A percentile compares a stretch with the other conserved stretches of the same genome.
phyloP scores from a whole-genome alignment of 208 protist genomes.

The Acanthamoeba quina region DNA sequence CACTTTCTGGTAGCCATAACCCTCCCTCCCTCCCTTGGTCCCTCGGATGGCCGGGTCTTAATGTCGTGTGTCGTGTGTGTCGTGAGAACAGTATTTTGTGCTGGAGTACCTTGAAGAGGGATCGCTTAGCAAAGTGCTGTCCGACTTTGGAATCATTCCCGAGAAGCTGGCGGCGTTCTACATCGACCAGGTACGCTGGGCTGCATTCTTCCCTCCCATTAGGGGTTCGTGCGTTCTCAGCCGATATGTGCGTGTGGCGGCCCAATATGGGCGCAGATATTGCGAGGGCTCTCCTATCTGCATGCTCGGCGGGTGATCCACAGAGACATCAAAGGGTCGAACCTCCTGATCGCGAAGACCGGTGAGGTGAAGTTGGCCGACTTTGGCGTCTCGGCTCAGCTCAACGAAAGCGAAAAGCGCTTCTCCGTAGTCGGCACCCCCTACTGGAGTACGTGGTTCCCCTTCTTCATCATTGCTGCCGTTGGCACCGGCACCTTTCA shows the following conservation, averaged over 20 bases:
- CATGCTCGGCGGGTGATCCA: slow-evolving; percentile 93
- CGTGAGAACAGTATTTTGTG: slow-evolving; percentile 87
- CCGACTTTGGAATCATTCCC: slow-evolving; percentile 92
- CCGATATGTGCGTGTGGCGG: slow-evolving; percentile 85
- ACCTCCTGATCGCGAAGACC: slow-evolving; percentile 31
- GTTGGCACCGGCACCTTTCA: no score
- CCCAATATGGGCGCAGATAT: slow-evolving; percentile 83
- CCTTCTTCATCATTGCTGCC: not conserved
- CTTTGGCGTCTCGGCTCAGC: slow-evolving; percentile 97
- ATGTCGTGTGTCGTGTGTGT: not conserved
- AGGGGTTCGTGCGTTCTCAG: slow-evolving; percentile 81
- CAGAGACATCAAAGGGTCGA: slow-evolving; percentile 91
- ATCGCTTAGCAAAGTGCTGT: slow-evolving; percentile 91
- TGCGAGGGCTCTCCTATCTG: slow-evolving; percentile 92
- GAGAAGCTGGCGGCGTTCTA: slow-evolving; percentile 44
- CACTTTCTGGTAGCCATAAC: slow-evolving; percentile 80
- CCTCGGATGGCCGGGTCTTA: no score
- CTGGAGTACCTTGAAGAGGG: slow-evolving; percentile 94
- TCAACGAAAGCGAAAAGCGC: slow-evolving; percentile 79
- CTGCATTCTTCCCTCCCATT: not conserved
- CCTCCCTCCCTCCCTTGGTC: not conserved
- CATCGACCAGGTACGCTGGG: not conserved
- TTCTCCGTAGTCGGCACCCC: slow-evolving; percentile 90
- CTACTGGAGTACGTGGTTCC: slow-evolving; percentile 91
- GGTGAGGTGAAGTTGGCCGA: slow-evolving; percentile 91